Percentiles rank a stretch among this genome's conserved stretches.
Evolutionary conservation across 352 stramenopile genomes (phyloP).

Genomic region (Pythium grandisporangium): DNA sequence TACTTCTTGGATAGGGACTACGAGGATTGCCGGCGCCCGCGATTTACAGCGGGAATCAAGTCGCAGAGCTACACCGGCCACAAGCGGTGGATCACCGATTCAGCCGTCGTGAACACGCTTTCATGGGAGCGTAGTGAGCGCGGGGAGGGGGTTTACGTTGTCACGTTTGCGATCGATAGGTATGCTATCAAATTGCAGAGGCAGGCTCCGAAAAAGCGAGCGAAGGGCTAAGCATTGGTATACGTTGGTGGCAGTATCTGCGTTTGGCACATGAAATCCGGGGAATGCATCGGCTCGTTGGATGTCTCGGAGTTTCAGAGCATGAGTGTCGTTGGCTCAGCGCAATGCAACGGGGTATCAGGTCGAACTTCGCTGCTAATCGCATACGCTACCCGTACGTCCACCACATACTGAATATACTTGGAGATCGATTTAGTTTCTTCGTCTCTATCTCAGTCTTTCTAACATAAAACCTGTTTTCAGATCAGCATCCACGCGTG

Average conservation of each 20-base stretch:
- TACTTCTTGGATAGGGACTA: slow-evolving; percentile 43
- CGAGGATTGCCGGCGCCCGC: slow-evolving; percentile 21
- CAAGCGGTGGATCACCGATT: slow-evolving; percentile 8
- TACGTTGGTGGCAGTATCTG: slow-evolving; percentile 26
- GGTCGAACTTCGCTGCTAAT: too few species aligned
- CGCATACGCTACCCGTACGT: slow-evolving; percentile 32
- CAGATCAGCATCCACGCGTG: slow-evolving; percentile 20
- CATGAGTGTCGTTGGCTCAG: slow-evolving; percentile 22
- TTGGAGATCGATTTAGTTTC: too few species aligned
- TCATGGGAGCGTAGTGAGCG: too few species aligned
- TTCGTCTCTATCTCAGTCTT: too few species aligned
- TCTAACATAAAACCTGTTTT: too few species aligned
- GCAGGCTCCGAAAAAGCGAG: too few species aligned
- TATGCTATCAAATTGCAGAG: too few species aligned
- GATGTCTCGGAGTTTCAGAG: slow-evolving; percentile 14
- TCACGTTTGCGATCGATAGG: slow-evolving; percentile 41
- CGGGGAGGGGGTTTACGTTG: too few species aligned
- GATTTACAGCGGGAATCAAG: slow-evolving; percentile 49
- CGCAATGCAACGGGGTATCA: too few species aligned
- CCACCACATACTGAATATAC: too few species aligned
- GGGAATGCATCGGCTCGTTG: slow-evolving; percentile 16
- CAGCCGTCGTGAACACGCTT: slow-evolving; percentile 3
- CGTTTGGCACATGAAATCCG: slow-evolving; percentile 32
- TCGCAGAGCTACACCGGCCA: slow-evolving; percentile 29
- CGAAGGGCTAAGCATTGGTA: too few species aligned